Percentiles rank a stretch among this genome's conserved stretches.
phyloP scores from a whole-genome alignment of 2,329 filamentous ascomycete genomes.

The Aspergillus uvarum region DNA sequence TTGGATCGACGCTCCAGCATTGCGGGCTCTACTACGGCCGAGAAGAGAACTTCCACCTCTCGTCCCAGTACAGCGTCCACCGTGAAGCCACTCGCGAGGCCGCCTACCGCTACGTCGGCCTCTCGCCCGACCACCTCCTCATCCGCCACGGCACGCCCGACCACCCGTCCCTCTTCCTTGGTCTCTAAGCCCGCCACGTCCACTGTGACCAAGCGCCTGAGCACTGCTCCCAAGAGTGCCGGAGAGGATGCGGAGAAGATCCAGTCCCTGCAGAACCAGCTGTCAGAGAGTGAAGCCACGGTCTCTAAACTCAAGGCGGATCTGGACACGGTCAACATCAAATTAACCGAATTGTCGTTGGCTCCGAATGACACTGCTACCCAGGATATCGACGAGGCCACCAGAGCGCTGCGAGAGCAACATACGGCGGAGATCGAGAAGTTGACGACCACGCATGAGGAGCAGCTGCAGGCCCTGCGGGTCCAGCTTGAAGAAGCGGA shows the following conservation, averaged over 20 bases:
- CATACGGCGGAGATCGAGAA: slow-evolving; percentile 36
- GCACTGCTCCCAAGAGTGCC: slow-evolving; percentile 33
- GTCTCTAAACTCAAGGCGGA: slow-evolving; percentile 35
- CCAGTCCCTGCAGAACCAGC: slow-evolving; percentile 35
- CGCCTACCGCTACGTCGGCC: slow-evolving; percentile 24
- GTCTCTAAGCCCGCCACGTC: slow-evolving; percentile 17
- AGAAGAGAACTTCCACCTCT: slow-evolving; percentile 29
- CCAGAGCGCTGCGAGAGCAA: slow-evolving; percentile 30
- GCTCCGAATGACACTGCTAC: slow-evolving; percentile 25
- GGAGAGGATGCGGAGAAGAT: slow-evolving; percentile 35
- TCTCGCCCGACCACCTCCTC: slow-evolving; percentile 28
- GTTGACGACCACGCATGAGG: slow-evolving; percentile 32
- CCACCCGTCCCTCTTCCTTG: slow-evolving; percentile 21
- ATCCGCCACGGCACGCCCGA: slow-evolving; percentile 20
- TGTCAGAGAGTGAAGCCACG: slow-evolving; percentile 38
- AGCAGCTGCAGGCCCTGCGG: slow-evolving; percentile 35
- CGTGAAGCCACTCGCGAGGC: slow-evolving; percentile 26
- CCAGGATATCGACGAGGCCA: slow-evolving; percentile 22
- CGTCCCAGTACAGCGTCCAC: slow-evolving; percentile 26
- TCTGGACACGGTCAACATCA: slow-evolving; percentile 37
- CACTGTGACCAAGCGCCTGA: slow-evolving; percentile 36
- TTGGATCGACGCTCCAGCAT: slow-evolving; percentile 41
- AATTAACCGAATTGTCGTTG: slow-evolving; percentile 32
- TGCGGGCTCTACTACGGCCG: slow-evolving; percentile 34
- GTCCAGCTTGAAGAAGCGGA: slow-evolving; percentile 38